Evolutionary conservation across 176 grass and related monocot genomes (phyloP), one percentile per base, ranked within the genome.

Genomic region (Elaeis guineensis): DNA sequence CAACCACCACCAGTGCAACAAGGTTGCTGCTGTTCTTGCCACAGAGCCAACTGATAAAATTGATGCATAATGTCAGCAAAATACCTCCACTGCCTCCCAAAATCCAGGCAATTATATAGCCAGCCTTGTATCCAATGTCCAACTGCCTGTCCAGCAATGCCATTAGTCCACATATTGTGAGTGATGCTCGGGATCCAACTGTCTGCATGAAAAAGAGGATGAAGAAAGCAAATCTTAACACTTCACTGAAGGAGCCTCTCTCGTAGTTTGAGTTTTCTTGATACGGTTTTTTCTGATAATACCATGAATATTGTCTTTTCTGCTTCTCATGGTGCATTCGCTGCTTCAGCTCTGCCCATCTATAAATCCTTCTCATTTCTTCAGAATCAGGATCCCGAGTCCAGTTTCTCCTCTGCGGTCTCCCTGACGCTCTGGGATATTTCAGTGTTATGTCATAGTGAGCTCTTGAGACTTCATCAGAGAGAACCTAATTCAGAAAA

Each of bases 11-110:
- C 54, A 69, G 28, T 32, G 58, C 64, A 44, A 77, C 64, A 21
- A 59, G 44, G 64, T 58, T 61, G 7, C 74, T 77, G 74, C 32
- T 77, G 64, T 53, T 69, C 54, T 77, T 77, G 18, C 74, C 74
- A 23, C 64, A 77, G 49, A 77, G 64, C 74, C 74, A 77, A 50
- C 74, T 77, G 21, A 57, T 18, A 7, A 77, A 77, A 44, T 54
- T 5, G 51, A 77, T 61, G 14, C 57, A 77, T 23, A 77, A 24
- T 2, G 65, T 48, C n/a, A 77, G 65, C 39, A 69, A 16, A 17
- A 77, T 55, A 48, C 74, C 64, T 3, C 50, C 54, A 17, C 15
- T 48, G 26, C 74, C 74, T 26, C 74, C 64, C 39, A 77, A 24
- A 54, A 69, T 50, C 64, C 74, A 77, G 3, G 74, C 64, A 19